Percentiles rank a stretch among this genome's conserved stretches.
Evolutionary conservation across 2,329 filamentous ascomycete species (phyloP).

Genomic region (Trichoderma gracile): DNA sequence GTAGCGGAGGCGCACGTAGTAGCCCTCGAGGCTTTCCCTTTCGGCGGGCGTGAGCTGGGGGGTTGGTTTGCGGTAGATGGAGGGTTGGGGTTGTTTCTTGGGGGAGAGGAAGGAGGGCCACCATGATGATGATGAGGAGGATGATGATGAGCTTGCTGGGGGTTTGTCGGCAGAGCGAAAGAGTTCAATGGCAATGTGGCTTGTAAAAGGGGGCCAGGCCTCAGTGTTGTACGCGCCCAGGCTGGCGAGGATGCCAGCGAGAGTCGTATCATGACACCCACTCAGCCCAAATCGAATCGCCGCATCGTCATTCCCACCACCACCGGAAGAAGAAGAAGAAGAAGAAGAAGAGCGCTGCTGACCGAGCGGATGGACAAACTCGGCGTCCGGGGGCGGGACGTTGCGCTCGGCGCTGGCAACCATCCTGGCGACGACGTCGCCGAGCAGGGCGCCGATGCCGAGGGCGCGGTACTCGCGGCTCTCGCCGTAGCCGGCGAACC

Average conservation of each 20-base stretch:
- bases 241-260: conserved; percentile 75
- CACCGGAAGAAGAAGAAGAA: too few species aligned
- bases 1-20: conserved; percentile 88
- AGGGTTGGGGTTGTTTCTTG: conserved; percentile 35
- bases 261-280: conserved; percentile 91
- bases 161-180: conserved; percentile 59
- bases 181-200: conserved; percentile 86
- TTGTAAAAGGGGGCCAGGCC: conserved; percentile 90
- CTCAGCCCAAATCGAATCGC: conserved; percentile 73
- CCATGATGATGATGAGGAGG: conserved; percentile 31
- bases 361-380: conserved; percentile 43
- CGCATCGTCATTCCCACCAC: conserved; percentile 28
- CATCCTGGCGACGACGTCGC: conserved; percentile 79
- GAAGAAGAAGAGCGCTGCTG: conserved; percentile 25
- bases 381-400: conserved; percentile 49
- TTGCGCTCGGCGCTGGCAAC: conserved; percentile 60
- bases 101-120: conserved; percentile 29
- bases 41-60: conserved; percentile 58
- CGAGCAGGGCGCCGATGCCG: conserved; percentile 81
- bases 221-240: conserved; percentile 74
- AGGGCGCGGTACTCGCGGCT: conserved; percentile 83
- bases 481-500: conserved; percentile 86
- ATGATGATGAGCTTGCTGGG: conserved; percentile 29
- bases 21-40: conserved; percentile 63
- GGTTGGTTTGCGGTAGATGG: conserved; percentile 62